Evolutionary conservation across 1,139 yeast genomes (phyloP), one percentile per base, ranked within the genome.

Genomic region (Zygosaccharomyces sapae): DNA sequence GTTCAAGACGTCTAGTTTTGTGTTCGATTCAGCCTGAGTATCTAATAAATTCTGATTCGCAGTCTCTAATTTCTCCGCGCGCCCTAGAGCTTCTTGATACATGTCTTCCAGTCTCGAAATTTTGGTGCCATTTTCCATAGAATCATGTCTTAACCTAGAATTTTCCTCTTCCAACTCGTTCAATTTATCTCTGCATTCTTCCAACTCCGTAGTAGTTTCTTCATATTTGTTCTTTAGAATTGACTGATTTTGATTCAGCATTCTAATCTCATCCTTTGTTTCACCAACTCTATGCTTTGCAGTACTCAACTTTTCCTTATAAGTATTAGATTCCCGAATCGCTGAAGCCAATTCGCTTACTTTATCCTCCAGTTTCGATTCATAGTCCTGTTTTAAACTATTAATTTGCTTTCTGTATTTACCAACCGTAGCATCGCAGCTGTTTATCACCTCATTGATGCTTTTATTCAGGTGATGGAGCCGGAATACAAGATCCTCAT

Each of bases 361-460:
- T 50, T 84, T 66, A 42, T 80, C 72, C 10, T 41, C 34, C 13
- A 46, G 38, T 39, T 48, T 44, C 13, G 29, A 25, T 22, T 74
- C 76, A 47, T 83, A 70, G 56, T 85, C 92, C 37, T 75, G 74
- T 61, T 81, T 83, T 44, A 84, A 65, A 50, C 82, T 86, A 44
- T 81, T 84, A 61, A 84, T 83, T 20, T 50, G 47, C 39, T 63
- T 62, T 5, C 68, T 68, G 44, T 76, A 65, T 41, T 71, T 22
- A 59, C 55, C 75, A 74, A 57, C 30, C 3, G 83, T 69, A 30
- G 67, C 59, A 16, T 70, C 71, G 27, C 77, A 67, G 55, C 83
- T 87, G 19, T 65, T 63, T 7, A 65, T 63, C 53, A 51, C 45
- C 33, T 39, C 44, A 36, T 57, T 61, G 7, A 60, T 37, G 35